phyloP scores from a whole-genome alignment of 306 rosid species.

The Chamaecrista fasciculata region DNA sequence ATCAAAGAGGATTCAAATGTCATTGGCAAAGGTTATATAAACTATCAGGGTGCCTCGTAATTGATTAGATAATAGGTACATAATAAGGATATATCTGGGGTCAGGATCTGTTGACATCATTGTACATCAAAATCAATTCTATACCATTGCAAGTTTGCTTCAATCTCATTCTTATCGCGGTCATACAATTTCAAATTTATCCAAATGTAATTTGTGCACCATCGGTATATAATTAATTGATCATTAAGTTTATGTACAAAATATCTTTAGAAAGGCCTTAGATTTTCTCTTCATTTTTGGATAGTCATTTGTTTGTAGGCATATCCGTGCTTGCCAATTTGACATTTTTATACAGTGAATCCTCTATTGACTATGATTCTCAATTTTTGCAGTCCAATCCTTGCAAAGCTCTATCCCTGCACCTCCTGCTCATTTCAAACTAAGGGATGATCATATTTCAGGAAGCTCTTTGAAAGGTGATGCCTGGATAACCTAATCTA shows the following conservation, averaged over 20 bases:
- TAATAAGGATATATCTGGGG: neutral
- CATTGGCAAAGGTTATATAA: neutral
- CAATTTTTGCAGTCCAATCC: constrained; percentile 63
- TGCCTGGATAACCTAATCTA: constrained; percentile 10
- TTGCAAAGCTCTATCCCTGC: constrained; percentile 92
- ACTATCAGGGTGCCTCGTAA: neutral
- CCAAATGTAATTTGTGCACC: neutral
- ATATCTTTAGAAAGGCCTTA: neutral
- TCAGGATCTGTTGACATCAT: neutral
- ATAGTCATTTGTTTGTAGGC: neutral
- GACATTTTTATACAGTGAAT: constrained; percentile 13
- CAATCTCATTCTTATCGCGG: neutral
- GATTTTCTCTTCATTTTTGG: neutral
- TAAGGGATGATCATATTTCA: constrained; percentile 86
- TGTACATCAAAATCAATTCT: neutral
- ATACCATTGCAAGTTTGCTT: neutral
- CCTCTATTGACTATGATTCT: constrained; percentile 28
- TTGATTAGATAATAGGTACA: neutral
- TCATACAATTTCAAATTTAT: neutral
- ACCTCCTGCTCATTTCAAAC: constrained; percentile 83
- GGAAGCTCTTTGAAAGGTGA: constrained; percentile 97
- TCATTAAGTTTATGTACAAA: neutral
- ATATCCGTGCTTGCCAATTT: neutral
- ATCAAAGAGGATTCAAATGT: neutral
- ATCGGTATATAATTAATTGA: neutral